Evolutionary conservation across 345 rosid species (phyloP).

Genomic region (Salix udensis): DNA sequence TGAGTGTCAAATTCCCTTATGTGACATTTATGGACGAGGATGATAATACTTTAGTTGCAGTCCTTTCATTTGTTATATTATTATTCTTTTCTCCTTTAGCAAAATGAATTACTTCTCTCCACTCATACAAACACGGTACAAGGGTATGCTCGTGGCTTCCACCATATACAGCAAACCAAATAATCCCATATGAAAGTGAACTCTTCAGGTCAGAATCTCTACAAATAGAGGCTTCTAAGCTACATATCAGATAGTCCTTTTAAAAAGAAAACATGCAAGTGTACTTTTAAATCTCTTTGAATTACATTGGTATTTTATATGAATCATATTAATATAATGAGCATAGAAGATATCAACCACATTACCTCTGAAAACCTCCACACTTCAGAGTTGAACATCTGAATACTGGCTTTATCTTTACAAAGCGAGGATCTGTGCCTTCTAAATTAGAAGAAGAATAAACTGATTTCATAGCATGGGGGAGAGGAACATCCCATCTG

Average conservation of each 20-base stretch:
- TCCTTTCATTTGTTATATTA: background rate
- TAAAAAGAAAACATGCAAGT: background rate
- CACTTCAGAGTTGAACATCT: slow-evolving; percentile 42
- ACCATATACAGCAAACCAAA: background rate
- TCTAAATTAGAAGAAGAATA: slow-evolving; percentile 52
- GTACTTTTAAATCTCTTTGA: background rate
- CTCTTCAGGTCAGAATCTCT: background rate
- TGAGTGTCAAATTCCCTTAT: background rate
- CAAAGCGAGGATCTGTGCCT: slow-evolving; percentile 82
- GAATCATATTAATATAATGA: background rate
- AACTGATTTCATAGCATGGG: slow-evolving; percentile 43
- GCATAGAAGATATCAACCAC: background rate
- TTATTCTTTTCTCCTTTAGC: background rate
- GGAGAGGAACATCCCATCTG: slow-evolving; percentile 98
- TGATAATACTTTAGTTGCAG: background rate
- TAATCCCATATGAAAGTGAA: background rate
- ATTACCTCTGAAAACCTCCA: background rate
- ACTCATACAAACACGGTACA: background rate
- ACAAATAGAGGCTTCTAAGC: background rate
- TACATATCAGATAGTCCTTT: background rate
- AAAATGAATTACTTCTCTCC: background rate
- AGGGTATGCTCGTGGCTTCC: background rate
- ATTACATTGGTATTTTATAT: too few species aligned
- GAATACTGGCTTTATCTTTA: slow-evolving; percentile 81
- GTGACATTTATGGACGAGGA: background rate